These are phyloP conservation scores for Skeletonema menzelii DNA, from an alignment of 108 stramenopile genomes.

Conservation along the genomic window DNA sequence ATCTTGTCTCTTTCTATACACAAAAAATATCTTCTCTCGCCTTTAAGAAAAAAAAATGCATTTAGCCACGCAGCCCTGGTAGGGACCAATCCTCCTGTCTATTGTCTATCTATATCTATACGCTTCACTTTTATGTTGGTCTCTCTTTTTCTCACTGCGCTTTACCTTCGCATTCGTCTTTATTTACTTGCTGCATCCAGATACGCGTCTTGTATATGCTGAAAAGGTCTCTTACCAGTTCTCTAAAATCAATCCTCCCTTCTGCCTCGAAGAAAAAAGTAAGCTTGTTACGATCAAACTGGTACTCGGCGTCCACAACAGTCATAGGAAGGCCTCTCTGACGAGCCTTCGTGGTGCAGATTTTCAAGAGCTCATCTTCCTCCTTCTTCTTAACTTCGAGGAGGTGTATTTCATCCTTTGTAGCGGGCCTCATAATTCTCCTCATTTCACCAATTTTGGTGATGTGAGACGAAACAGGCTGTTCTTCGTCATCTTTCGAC, in stretches of 20 bases:
- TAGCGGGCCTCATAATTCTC: conserved; percentile 82
- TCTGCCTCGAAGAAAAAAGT: conserved; percentile 98
- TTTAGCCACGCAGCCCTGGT: neutral
- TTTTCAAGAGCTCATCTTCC: conserved; percentile 91
- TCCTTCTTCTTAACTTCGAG: conserved; percentile 85
- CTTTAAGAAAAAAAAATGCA: neutral
- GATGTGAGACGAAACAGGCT: conserved; percentile 19
- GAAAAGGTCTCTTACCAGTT: conserved; percentile 97
- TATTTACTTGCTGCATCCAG: conserved; percentile 97
- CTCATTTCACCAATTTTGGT: conserved; percentile 63
- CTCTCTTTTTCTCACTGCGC: neutral
- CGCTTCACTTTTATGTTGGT: neutral
- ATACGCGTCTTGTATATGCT: conserved; percentile 98
- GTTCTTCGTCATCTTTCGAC: conserved; percentile 27
- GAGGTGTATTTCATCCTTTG: conserved; percentile 86
- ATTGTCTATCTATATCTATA: neutral
- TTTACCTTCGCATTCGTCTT: conserved; percentile 38
- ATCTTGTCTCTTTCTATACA: neutral
- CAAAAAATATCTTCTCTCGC: neutral
- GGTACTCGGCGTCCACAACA: conserved; percentile 97
- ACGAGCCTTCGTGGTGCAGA: conserved; percentile 88
- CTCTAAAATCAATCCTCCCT: conserved; percentile 95
- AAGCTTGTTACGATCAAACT: conserved; percentile 96
- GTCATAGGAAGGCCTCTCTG: conserved; percentile 92
- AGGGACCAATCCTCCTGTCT: neutral